Evolutionary conservation across 176 grass and related monocot genomes (phyloP), one percentile per base, ranked within the genome.

Genomic region (Eremochloa ophiuroides): DNA sequence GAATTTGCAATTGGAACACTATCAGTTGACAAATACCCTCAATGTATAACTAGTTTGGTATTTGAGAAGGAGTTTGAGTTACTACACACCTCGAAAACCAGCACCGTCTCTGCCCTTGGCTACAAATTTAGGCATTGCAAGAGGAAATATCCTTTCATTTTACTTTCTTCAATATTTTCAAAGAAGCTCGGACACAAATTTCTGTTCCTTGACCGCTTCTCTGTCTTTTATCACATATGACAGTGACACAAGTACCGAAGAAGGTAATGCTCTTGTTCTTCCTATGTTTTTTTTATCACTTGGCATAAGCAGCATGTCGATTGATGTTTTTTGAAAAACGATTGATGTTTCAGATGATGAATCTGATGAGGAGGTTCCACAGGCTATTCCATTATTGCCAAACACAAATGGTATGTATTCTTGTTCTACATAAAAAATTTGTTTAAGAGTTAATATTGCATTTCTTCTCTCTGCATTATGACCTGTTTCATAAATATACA

Each of bases 11-110:
- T 97, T 35, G 91, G 80, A 77, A 90, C 89, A 40, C 84, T 94
- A 6, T 85, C 85, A 61, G 66, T 71, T 39, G 89, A 88, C 26
- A 91, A 74, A 51, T 55, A 34, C 47, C 62, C 87, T 71, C 94
- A 94, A 48, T 80, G 80, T 75, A 18, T 13, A 63, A 87, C 77
- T 80, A 77, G 69, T 83, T 80, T 97, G 84, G 91, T 97, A 18
- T 88, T 92, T 29, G 85, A 94, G 29, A 88, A 92, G 83, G 92
- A 92, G 20, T 97, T 97, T 88, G 85, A 94, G 73, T 78, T 97
- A 73, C 87, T 79, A 23, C 87, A 97, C 80, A 78, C 72, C 62
- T 94, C 91, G 7, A 90, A 88, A 77, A 92, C 77, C 59, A 66
- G 69, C 23, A 90, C n/a, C 18, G 63, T 97, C 53, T 73, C 60